phyloP scores from a whole-genome alignment of 192 early-diverging fungal genomes.

The Helicostylum pulchrum region DNA sequence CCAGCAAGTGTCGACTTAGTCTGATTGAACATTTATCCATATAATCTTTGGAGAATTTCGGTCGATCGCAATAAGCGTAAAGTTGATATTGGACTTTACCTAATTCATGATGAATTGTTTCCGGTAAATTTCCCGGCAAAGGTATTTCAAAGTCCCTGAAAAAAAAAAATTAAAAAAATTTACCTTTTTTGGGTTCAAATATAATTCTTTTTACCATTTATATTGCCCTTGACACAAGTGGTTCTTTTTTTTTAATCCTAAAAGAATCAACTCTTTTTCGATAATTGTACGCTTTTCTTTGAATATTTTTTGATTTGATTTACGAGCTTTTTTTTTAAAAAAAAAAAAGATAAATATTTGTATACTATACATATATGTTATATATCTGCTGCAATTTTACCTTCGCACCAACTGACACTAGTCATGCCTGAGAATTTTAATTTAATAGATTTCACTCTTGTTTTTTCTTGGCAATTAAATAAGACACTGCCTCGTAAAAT shows the following conservation, averaged over 20 bases:
- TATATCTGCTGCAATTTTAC: conserved; percentile 3
- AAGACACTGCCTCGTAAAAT: conserved; percentile 52
- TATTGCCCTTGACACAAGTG: conserved; percentile 37
- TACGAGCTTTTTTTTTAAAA: too few species aligned
- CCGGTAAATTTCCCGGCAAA: conserved; percentile 58
- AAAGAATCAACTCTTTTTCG: conserved; percentile 53
- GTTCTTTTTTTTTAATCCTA: conserved; percentile 41
- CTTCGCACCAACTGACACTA: conserved; percentile 48
- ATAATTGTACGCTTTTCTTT: conserved; percentile 37
- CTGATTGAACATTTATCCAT: conserved; percentile 24
- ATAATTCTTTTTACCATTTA: conserved; percentile 33
- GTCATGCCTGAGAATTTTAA: conserved; percentile 52
- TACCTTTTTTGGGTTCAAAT: neutral
- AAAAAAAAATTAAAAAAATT: neutral
- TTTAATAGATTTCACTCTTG: conserved; percentile 46
- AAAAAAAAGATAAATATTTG: too few species aligned
- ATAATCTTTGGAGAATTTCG: conserved; percentile 48
- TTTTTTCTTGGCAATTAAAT: conserved; percentile 43
- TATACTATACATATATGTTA: too few species aligned
- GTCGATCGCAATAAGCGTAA: conserved; percentile 50
- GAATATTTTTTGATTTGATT: conserved; percentile 25
- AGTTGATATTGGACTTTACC: conserved; percentile 51
- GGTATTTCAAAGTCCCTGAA: conserved; percentile 49
- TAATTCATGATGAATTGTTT: conserved; percentile 46
- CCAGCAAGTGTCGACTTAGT: conserved; percentile 43